These are phyloP conservation scores for Stagonosporopsis tanaceti DNA, from an alignment of 2,329 filamentous ascomycete genomes.

Conservation along the genomic window DNA sequence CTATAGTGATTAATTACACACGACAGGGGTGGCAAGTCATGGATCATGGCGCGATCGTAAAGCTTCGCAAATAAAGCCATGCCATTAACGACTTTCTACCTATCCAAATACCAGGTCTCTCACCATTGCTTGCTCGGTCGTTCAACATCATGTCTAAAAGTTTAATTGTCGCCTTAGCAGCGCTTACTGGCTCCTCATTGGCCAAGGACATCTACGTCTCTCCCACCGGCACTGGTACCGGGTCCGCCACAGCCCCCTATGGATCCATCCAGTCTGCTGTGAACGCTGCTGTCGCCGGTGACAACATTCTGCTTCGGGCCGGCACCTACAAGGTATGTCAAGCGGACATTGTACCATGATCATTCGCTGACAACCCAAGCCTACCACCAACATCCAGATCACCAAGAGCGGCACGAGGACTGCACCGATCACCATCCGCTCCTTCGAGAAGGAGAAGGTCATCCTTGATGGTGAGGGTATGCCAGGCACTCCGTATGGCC, in stretches of 20 bases:
- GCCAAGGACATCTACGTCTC: constrained; percentile 56
- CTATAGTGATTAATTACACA: constrained; percentile 4
- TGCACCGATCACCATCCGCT: constrained; percentile 31
- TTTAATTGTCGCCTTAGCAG: constrained; percentile 4
- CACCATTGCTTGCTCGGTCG: no score
- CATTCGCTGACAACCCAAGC: constrained; percentile 23
- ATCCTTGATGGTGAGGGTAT: constrained; percentile 23
- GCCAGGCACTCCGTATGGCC: constrained; percentile 19
- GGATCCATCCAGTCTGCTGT: constrained; percentile 59
- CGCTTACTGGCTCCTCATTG: not conserved
- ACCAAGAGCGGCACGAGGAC: constrained; percentile 41
- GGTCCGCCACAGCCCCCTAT: constrained; percentile 51
- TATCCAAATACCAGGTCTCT: not conserved
- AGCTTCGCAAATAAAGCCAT: not conserved
- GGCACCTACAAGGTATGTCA: constrained; percentile 51
- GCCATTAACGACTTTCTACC: not conserved
- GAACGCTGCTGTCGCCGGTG: constrained; percentile 56
- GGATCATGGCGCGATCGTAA: not conserved
- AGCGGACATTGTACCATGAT: no score
- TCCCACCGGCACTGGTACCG: constrained; percentile 51
- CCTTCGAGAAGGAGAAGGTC: constrained; percentile 23
- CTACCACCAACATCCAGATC: constrained; percentile 58
- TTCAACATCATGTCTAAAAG: not conserved
- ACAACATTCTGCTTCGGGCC: constrained; percentile 55
- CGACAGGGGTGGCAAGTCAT: constrained; percentile 7